These are phyloP conservation scores for Cercospora beticola DNA, from an alignment of 2,329 filamentous ascomycete genomes.

Conservation along the genomic window DNA sequence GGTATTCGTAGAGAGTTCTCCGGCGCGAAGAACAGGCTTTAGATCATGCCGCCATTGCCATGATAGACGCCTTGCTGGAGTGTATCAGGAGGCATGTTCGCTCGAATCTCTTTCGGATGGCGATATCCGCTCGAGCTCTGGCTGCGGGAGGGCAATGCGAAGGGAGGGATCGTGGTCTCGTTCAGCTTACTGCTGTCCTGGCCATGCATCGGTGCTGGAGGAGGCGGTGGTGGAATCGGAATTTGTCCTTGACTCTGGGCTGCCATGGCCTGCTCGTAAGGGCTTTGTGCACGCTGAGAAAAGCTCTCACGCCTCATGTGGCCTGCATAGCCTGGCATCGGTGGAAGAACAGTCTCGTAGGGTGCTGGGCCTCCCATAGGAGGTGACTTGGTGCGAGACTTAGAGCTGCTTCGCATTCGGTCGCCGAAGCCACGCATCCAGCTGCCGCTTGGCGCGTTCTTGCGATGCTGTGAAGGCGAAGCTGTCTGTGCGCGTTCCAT, in stretches of 20 bases:
- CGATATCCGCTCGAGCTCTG: conserved; percentile 35
- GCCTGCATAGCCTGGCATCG: conserved; percentile 12
- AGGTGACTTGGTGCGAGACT: conserved; percentile 52
- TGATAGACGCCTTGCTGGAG: conserved; percentile 46
- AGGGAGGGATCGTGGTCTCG: conserved; percentile 45
- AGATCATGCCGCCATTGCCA: conserved; percentile 34
- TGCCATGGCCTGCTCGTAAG: conserved; percentile 38
- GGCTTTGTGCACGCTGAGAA: conserved; percentile 29
- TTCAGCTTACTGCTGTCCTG: conserved; percentile 30
- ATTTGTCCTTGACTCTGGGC: conserved; percentile 23
- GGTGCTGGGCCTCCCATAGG: conserved; percentile 35
- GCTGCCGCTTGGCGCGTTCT: conserved; percentile 57
- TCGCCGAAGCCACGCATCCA: conserved; percentile 57
- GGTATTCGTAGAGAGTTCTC: background rate
- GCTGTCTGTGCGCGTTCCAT: conserved; percentile 35
- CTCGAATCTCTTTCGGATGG: conserved; percentile 49
- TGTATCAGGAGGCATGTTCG: conserved; percentile 51
- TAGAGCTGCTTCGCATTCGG: conserved; percentile 59
- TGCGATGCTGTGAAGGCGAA: conserved; percentile 35
- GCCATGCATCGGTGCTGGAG: conserved; percentile 35
- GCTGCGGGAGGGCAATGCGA: conserved; percentile 26
- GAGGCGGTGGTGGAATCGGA: conserved; percentile 38
- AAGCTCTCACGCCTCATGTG: conserved; percentile 24
- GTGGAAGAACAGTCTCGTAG: conserved; percentile 20
- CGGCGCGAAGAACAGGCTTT: background rate